Evolutionary conservation across 257 asterid genomes (phyloP), one percentile per base, ranked within the genome.

Genomic region (Capsicum baccatum): DNA sequence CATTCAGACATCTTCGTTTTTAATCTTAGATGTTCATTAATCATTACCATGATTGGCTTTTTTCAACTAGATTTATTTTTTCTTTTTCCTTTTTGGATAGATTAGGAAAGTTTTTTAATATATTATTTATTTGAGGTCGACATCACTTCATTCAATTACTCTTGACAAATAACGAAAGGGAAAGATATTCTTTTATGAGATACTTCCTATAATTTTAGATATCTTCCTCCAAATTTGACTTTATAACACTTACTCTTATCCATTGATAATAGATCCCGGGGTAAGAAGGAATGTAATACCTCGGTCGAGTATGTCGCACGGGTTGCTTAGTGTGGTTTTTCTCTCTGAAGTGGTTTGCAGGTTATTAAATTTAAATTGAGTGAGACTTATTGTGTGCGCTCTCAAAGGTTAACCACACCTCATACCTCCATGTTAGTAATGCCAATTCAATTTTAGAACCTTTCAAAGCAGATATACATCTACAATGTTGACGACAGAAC

Each of bases 1-100:
- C 13, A 1, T 54, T 26, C 6, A 10, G 33, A 11, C 58, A 10
- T 71, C 16, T 9, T 47, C 54, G 57, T 15, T 71, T 42, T 9
- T 71, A 71, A 47, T 21, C 58, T 71, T 71, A 44, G 57, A 44
- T 44, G 5, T 71, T 71, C 57, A 19, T 70, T 70, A 39, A 68
- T 68, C 78, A 68, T 71, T 74, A 21, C 62, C 60, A 13, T 21
- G 44, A 76, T 50, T 21, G 21, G 9, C 21, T 21, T 50, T 50
- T 12, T 76, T 47, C 19, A 52, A 54, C 47, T 17, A 21, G 7
- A 76, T 6, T 9, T 16, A 5, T 69, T 39, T 4, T 56, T 42
- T 13, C 6, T 67, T 66, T 33, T 33, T 13, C n/a, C 60, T 14
- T 8, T 60, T 19, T n/a, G 12, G 78, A 69, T 39, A 8, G 0